Conservation (phyloP, 768 basidiomycete genomes). For the Leccinum aurantiacum region DNA sequence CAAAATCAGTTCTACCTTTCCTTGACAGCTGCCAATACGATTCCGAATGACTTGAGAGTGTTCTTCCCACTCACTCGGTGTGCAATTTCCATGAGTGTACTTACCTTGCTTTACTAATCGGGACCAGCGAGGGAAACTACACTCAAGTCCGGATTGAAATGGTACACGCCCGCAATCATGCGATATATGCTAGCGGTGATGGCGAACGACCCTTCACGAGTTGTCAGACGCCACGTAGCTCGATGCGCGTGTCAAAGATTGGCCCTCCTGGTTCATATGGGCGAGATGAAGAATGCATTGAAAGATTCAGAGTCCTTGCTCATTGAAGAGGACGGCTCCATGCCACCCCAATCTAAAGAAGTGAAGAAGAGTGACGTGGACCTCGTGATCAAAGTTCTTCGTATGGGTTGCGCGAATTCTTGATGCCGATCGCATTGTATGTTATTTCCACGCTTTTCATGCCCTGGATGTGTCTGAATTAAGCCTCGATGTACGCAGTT, state of each 20-base stretch:
- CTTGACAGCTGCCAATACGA: conserved; percentile 70
- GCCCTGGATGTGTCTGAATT: neutral
- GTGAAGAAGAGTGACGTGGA: conserved; percentile 83
- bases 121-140: conserved; percentile 85
- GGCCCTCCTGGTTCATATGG: conserved; percentile 82
- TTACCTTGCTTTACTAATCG: conserved; percentile 11
- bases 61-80: conserved; percentile 92
- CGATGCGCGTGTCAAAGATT: conserved; percentile 83
- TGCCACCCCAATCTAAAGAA: conserved; percentile 68
- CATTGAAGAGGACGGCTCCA: conserved; percentile 83
- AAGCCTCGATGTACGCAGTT: conserved; percentile 40
- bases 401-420: conserved; percentile 79
- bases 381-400: conserved; percentile 78
- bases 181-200: conserved; percentile 86
- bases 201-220: conserved; percentile 79
- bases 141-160: conserved; percentile 86
- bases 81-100: conserved; percentile 22
- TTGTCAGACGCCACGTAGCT: conserved; percentile 85
- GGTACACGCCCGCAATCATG: conserved; percentile 84
- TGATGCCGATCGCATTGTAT: conserved; percentile 83
- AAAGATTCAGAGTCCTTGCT: conserved; percentile 78
- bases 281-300: conserved; percentile 76
- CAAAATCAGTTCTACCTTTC: conserved; percentile 71
- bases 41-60: conserved; percentile 70
- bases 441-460: conserved; percentile 25